phyloP scores from a whole-genome alignment of 495 filamentous ascomycete species.

The Aspergillus nanangensis region DNA sequence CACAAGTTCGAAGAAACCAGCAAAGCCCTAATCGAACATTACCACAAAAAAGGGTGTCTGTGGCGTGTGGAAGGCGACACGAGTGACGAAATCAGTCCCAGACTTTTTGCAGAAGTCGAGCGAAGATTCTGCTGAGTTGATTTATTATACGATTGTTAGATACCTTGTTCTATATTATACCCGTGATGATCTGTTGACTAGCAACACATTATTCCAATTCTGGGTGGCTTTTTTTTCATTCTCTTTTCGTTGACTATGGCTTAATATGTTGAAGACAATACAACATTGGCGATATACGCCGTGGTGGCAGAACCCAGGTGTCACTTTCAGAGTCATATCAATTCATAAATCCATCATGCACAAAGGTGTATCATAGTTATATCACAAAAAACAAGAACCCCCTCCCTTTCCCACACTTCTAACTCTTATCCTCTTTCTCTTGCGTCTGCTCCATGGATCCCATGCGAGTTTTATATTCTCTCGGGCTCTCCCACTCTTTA shows the following conservation, averaged over 20 bases:
- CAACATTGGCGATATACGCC: too few species aligned
- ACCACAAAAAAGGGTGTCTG: slow-evolving; percentile 77
- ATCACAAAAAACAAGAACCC: neutral
- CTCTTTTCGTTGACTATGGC: too few species aligned
- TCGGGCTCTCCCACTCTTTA: slow-evolving; percentile 63
- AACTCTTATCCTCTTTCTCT: slow-evolving; percentile 36
- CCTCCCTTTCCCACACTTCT: slow-evolving; percentile 3
- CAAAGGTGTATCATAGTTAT: too few species aligned
- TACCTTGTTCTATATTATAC: slow-evolving; percentile 13
- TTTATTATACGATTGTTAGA: too few species aligned
- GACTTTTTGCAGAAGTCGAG: slow-evolving; percentile 76
- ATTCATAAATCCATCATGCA: neutral
- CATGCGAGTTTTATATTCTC: slow-evolving; percentile 77
- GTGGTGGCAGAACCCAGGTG: too few species aligned
- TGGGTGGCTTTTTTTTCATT: too few species aligned
- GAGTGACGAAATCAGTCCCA: slow-evolving; percentile 90
- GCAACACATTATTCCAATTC: slow-evolving; percentile 3
- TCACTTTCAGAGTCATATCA: neutral
- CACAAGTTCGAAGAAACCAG: slow-evolving; percentile 83
- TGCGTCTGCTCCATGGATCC: slow-evolving; percentile 33
- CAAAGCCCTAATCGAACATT: slow-evolving; percentile 80
- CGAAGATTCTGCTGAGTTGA: slow-evolving; percentile 57
- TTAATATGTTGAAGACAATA: neutral
- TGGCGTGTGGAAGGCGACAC: slow-evolving; percentile 84
- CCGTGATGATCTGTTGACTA: slow-evolving; percentile 5